phyloP scores from a whole-genome alignment of 164 flowering plant genomes.

The Vitis vinifera region ASM3070453v1 NC_081810.1:866501-867000 shows the following conservation, averaged over 20 bases:
- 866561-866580: not conserved
- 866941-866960: constrained; percentile 50
- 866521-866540: constrained; percentile 24
- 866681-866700: not conserved
- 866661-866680: not conserved
- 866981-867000: constrained; percentile 23
- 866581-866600: constrained; percentile 7
- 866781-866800: constrained; percentile 75
- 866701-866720: constrained; percentile 1
- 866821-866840: constrained; percentile 72
- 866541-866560: not conserved
- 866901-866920: constrained; percentile 59
- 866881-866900: constrained; percentile 68
- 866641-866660: not conserved
- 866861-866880: constrained; percentile 84
- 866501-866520: constrained; percentile 25
- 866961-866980: constrained; percentile 32
- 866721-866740: constrained; percentile 16
- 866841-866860: constrained; percentile 87
- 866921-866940: constrained; percentile 63
- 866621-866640: constrained; percentile 9
- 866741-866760: constrained; percentile 24
- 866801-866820: constrained; percentile 66
- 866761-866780: constrained; percentile 26
- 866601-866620: constrained; percentile 13